These are phyloP conservation scores for Bruguiera sexangula DNA, from an alignment of 345 rosid genomes.

Conservation along the genomic window DNA sequence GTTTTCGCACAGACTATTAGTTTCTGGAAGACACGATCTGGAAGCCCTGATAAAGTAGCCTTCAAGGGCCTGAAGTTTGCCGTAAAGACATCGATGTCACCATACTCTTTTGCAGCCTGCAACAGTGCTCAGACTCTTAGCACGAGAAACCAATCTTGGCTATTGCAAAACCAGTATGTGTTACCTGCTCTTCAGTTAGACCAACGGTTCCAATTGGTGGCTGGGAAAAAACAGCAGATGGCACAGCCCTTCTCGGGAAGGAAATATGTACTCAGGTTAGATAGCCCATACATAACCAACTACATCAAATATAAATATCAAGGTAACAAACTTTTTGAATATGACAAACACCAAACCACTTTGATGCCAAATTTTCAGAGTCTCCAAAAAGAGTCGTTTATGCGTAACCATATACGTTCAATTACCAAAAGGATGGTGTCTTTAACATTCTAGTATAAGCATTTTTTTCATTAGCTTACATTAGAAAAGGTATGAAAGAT, in stretches of 20 bases:
- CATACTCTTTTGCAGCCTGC: conserved; percentile 75
- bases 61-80: conserved; percentile 89
- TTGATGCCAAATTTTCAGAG: neutral
- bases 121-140: conserved; percentile 19
- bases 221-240: conserved; percentile 92
- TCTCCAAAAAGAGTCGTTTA: neutral
- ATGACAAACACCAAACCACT: neutral
- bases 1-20: conserved; percentile 79
- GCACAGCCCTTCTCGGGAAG: conserved; percentile 57
- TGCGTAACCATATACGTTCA: neutral
- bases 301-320: neutral
- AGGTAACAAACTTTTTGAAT: neutral
- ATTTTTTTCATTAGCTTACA: no score
- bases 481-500: no score
- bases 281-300: neutral
- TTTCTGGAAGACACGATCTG: conserved; percentile 83
- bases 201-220: conserved; percentile 98
- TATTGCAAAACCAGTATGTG: neutral
- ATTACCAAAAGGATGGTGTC: neutral
- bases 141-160: conserved; percentile 15
- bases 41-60: conserved; percentile 96
- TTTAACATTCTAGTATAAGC: neutral
- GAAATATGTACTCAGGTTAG: conserved; percentile 9
- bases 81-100: conserved; percentile 78
- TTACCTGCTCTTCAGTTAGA: conserved; percentile 87